phyloP scores from a whole-genome alignment of 768 basidiomycete species.

The Termitomyces sp. region DNA sequence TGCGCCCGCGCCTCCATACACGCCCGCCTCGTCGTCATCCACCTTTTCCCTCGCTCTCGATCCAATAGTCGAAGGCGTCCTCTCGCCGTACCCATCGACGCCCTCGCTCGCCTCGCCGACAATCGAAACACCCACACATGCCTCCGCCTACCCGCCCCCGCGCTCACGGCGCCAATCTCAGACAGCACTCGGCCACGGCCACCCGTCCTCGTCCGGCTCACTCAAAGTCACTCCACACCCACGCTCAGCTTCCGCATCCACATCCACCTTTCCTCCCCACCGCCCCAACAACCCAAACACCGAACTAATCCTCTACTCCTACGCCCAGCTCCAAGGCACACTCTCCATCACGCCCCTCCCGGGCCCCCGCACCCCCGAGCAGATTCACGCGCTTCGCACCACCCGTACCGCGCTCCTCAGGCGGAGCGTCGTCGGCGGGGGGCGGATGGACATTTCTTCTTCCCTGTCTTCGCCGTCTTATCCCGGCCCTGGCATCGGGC shows the following conservation, averaged over 20 bases:
- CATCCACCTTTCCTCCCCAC: conserved; percentile 40
- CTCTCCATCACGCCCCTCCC: conserved; percentile 50
- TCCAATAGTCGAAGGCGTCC: conserved; percentile 37
- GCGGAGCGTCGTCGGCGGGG: conserved; percentile 57
- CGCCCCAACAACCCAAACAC: conserved; percentile 31
- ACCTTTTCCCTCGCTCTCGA: conserved; percentile 46
- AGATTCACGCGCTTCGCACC: conserved; percentile 38
- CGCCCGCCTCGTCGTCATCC: conserved; percentile 40
- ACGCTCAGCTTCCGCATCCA: conserved; percentile 31
- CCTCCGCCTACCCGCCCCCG: conserved; percentile 33
- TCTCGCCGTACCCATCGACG: conserved; percentile 30
- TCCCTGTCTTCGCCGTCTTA: conserved; percentile 28
- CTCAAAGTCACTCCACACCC: conserved; percentile 13
- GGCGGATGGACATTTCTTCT: conserved; percentile 75
- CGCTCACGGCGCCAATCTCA: conserved; percentile 32
- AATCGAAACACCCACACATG: conserved; percentile 25
- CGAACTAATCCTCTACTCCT: conserved; percentile 80
- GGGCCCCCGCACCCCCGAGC: conserved; percentile 36
- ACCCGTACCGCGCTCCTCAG: conserved; percentile 50
- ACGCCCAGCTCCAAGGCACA: conserved; percentile 74
- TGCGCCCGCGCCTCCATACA: conserved; percentile 25
- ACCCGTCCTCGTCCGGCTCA: conserved; percentile 34
- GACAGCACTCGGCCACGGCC: conserved; percentile 38
- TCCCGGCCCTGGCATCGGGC: not conserved
- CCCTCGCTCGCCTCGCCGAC: conserved; percentile 34